These are phyloP conservation scores for Kazachstania psychrophila DNA, from an alignment of 805 yeast genomes.

Conservation along the genomic window DNA sequence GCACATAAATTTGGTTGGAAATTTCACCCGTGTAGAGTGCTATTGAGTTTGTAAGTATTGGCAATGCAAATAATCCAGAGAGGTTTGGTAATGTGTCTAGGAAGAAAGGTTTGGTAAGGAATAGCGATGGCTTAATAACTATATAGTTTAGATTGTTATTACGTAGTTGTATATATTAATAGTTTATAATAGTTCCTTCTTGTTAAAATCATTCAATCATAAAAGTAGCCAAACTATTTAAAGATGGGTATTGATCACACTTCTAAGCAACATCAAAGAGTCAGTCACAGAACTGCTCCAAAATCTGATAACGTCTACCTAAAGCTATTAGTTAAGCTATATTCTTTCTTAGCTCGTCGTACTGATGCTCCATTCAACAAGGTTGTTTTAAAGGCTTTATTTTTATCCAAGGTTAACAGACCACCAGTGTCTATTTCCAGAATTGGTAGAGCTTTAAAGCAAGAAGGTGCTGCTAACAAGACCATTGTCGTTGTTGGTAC, in stretches of 20 bases:
- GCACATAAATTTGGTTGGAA: too few relatives aligned
- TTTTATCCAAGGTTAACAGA: slow-evolving; percentile 97
- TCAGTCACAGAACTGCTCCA: slow-evolving; percentile 98
- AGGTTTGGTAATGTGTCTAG: too few relatives aligned
- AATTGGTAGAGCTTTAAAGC: slow-evolving; percentile 73
- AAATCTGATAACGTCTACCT: slow-evolving; percentile 99
- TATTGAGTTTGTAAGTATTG: too few relatives aligned
- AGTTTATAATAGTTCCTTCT: background rate
- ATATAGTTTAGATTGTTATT: too few relatives aligned
- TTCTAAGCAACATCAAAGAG: slow-evolving; percentile 90
- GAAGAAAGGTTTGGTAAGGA: too few relatives aligned
- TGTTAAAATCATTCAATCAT: background rate
- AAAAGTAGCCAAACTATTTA: slow-evolving; percentile 8
- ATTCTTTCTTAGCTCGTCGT: slow-evolving; percentile 99
- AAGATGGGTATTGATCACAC: slow-evolving; percentile 96
- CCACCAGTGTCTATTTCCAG: slow-evolving; percentile 98
- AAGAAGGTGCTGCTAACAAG: slow-evolving; percentile 80
- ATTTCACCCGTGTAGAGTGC: too few relatives aligned
- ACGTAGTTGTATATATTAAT: too few relatives aligned
- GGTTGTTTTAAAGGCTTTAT: slow-evolving; percentile 86
- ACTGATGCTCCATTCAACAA: slow-evolving; percentile 99
- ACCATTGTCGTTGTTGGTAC: slow-evolving; percentile 98
- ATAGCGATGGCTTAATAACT: too few relatives aligned
- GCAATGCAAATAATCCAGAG: too few relatives aligned
- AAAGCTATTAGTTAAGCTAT: slow-evolving; percentile 93